Evolutionary conservation across 306 rosid genomes (phyloP).

Genomic region (Astragalus glycyphyllos): DNA sequence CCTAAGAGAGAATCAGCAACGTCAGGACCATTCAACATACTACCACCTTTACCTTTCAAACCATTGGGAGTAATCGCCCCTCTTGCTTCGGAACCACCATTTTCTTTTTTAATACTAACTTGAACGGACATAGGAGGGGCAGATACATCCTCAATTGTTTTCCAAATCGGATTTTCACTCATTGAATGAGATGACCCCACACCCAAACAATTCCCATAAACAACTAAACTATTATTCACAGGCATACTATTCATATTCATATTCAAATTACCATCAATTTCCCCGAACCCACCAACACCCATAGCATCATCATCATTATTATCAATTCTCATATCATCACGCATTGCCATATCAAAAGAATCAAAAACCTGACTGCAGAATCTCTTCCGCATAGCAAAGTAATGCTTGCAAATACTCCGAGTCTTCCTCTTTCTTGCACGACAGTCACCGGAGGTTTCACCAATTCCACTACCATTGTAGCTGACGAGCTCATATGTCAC

Average conservation of each 20-base stretch:
- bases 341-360: conserved; percentile 38
- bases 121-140: conserved; percentile 60
- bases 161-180: conserved; percentile 61
- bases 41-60: conserved; percentile 40
- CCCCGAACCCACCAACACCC: neutral
- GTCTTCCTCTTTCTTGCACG: conserved; percentile 47
- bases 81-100: conserved; percentile 17
- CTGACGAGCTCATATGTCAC: conserved; percentile 54
- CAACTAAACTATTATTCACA: conserved; percentile 50
- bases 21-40: conserved; percentile 41
- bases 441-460: conserved; percentile 16
- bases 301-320: neutral
- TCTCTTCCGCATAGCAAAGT: conserved; percentile 55
- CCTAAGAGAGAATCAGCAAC: conserved; percentile 50
- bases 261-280: conserved; percentile 29
- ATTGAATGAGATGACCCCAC: conserved; percentile 51
- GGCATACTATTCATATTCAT: neutral
- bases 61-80: conserved; percentile 21
- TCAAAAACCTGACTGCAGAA: conserved; percentile 38
- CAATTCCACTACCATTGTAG: conserved; percentile 36
- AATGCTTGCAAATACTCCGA: conserved; percentile 57
- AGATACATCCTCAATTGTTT: conserved; percentile 59
- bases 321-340: conserved; percentile 28
- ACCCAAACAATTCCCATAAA: conserved; percentile 46
- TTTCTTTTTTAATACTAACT: conserved; percentile 43